A percentile compares a stretch with the other conserved stretches of the same genome.
Conservation (phyloP, 192 early-diverging fungal genomes). For the Entomortierella lignicola region DNA sequence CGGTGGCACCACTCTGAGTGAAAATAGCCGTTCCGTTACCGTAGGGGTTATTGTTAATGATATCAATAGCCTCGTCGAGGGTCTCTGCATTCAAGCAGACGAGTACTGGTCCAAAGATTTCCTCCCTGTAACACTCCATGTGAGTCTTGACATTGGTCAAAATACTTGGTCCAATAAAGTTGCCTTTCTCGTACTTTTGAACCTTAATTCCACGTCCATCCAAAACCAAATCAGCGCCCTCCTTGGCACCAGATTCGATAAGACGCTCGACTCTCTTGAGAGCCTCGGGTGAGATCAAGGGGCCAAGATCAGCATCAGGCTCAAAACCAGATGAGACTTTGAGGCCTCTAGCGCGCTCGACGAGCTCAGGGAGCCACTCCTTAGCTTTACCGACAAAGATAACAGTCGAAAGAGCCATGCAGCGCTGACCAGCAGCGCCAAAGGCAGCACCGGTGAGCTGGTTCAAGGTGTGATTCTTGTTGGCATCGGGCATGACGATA, state of each 20-base stretch:
- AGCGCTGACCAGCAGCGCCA: slow-evolving; percentile 97
- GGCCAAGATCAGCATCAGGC: slow-evolving; percentile 87
- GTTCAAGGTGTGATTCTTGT: slow-evolving; percentile 96
- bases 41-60: slow-evolving; percentile 92
- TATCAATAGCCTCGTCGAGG: slow-evolving; percentile 90
- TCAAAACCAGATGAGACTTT: slow-evolving; percentile 90
- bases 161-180: slow-evolving; percentile 96
- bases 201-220: slow-evolving; percentile 88
- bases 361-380: slow-evolving; percentile 90
- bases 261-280: slow-evolving; percentile 78
- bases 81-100: slow-evolving; percentile 85
- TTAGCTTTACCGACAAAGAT: slow-evolving; percentile 90
- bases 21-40: slow-evolving; percentile 91
- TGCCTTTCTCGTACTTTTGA: slow-evolving; percentile 85
- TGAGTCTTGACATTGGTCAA: slow-evolving; percentile 75
- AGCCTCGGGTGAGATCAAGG: slow-evolving; percentile 86
- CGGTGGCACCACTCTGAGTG: slow-evolving; percentile 89
- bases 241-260: slow-evolving; percentile 84
- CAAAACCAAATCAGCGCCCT: slow-evolving; percentile 87
- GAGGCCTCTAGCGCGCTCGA: slow-evolving; percentile 85
- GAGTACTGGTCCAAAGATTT: slow-evolving; percentile 97
- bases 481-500: slow-evolving; percentile 92
- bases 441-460: slow-evolving; percentile 93
- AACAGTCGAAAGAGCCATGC: slow-evolving; percentile 95
- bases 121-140: slow-evolving; percentile 93